Evolutionary conservation across 345 rosid species (phyloP).

Genomic region (Populus ilicifolia): DNA sequence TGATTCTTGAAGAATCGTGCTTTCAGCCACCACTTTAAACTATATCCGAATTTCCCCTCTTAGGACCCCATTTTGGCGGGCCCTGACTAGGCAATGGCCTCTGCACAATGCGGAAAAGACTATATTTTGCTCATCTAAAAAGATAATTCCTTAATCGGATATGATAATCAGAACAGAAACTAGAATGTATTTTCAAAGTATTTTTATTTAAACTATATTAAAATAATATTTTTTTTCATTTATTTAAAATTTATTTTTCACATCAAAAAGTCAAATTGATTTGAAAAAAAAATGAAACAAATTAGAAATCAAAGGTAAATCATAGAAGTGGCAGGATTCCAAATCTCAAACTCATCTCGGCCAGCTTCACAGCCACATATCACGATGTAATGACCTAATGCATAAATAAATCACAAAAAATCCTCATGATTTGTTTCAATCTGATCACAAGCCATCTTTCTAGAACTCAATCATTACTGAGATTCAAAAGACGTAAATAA

Average conservation of each 20-base stretch:
- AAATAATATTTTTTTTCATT: too few relatives aligned
- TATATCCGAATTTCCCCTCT: neutral
- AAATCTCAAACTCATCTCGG: constrained; percentile 84
- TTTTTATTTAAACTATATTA: too few relatives aligned
- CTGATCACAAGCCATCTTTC: neutral
- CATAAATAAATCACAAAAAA: neutral
- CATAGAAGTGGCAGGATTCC: constrained; percentile 95
- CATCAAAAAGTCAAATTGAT: too few relatives aligned
- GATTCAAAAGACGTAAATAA: neutral
- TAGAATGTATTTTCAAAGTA: too few relatives aligned
- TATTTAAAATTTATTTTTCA: too few relatives aligned
- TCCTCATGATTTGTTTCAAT: neutral
- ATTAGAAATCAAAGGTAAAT: neutral
- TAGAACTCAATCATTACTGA: neutral
- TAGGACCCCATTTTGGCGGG: neutral
- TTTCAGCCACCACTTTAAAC: neutral
- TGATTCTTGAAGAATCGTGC: neutral
- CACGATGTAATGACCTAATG: constrained; percentile 79
- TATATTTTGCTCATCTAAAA: neutral
- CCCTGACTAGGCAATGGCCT: neutral
- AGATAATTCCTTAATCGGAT: neutral
- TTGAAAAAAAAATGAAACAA: too few relatives aligned
- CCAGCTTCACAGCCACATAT: constrained; percentile 81
- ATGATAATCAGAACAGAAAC: neutral
- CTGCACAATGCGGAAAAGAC: neutral